Percentiles rank a stretch among this genome's conserved stretches.
phyloP scores from a whole-genome alignment of 768 basidiomycete genomes.

The Pleurotus sapidus region DNA sequence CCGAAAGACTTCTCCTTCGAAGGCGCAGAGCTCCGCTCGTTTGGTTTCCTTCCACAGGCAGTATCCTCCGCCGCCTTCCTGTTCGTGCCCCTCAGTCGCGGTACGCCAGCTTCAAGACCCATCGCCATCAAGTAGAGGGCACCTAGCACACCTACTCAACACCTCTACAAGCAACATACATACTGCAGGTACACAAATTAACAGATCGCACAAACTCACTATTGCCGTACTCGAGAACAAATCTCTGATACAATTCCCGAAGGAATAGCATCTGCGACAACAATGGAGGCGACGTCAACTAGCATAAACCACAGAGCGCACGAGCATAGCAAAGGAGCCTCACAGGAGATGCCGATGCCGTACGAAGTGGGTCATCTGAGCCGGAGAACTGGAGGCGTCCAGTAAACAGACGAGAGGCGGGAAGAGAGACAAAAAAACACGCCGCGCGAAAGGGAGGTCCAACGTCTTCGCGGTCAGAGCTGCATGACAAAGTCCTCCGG shows the following conservation, averaged over 20 bases:
- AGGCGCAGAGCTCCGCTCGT: constrained; percentile 29
- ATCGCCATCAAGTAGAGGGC: neutral
- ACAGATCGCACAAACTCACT: constrained; percentile 10
- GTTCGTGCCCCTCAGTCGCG: constrained; percentile 25
- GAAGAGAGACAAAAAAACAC: neutral
- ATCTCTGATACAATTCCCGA: constrained; percentile 4
- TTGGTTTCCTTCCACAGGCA: constrained; percentile 15
- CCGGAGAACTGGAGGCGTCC: neutral
- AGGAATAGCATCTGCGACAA: neutral
- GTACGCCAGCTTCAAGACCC: constrained; percentile 12
- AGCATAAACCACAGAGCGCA: neutral
- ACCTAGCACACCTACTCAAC: neutral
- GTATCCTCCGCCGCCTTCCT: constrained; percentile 24
- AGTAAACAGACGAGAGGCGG: constrained; percentile 1
- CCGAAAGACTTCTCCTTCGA: constrained; percentile 17
- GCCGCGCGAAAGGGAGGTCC: neutral
- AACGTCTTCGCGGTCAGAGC: constrained; percentile 6
- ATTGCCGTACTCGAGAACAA: constrained; percentile 45
- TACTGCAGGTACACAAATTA: neutral
- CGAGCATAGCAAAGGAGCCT: neutral
- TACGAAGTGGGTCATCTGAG: neutral
- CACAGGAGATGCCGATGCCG: neutral
- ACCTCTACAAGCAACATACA: neutral
- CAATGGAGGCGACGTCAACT: neutral
- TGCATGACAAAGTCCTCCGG: neutral